Evolutionary conservation across 768 basidiomycete genomes (phyloP).

Genomic region (Russula griseocarnosa): DNA sequence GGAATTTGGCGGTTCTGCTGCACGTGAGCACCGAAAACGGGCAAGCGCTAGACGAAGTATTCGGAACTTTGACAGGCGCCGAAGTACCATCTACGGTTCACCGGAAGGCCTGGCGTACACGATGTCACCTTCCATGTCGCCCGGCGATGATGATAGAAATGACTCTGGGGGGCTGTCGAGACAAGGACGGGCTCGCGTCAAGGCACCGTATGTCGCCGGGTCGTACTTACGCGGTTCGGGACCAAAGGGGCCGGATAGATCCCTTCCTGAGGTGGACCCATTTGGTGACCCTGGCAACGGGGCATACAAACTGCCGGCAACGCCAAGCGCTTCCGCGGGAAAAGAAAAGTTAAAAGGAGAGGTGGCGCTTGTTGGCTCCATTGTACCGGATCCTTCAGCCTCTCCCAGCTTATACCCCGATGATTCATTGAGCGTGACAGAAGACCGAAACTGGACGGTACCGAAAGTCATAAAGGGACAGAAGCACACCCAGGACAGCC

Average conservation of each 20-base stretch:
- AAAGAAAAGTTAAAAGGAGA: conserved; percentile 41
- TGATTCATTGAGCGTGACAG: conserved; percentile 62
- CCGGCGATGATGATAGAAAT: conserved; percentile 31
- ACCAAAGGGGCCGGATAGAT: conserved; percentile 35
- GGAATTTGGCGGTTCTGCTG: not conserved
- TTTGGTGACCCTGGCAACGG: conserved; percentile 35
- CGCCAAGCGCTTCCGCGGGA: conserved; percentile 32
- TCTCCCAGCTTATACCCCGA: conserved; percentile 68
- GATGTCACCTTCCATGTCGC: conserved; percentile 32
- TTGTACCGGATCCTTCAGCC: conserved; percentile 31
- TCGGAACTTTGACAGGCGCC: conserved; percentile 19
- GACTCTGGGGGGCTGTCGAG: conserved; percentile 25
- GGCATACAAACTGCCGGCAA: conserved; percentile 33
- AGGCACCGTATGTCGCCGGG: conserved; percentile 60
- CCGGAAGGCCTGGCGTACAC: conserved; percentile 26
- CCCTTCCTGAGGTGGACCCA: conserved; percentile 33
- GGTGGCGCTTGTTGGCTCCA: conserved; percentile 38
- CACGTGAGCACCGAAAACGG: conserved; percentile 17
- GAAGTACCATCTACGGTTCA: conserved; percentile 25
- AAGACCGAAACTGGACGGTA: conserved; percentile 34
- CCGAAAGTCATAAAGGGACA: conserved; percentile 26
- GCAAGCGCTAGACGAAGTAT: conserved; percentile 23
- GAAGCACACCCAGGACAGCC: too few relatives aligned
- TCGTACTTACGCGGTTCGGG: conserved; percentile 51
- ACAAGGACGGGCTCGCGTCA: conserved; percentile 56